Percentiles rank a stretch among this genome's conserved stretches.
phyloP scores from a whole-genome alignment of 2,329 filamentous ascomycete species.

The Conoideocrella luteorostrata region DNA sequence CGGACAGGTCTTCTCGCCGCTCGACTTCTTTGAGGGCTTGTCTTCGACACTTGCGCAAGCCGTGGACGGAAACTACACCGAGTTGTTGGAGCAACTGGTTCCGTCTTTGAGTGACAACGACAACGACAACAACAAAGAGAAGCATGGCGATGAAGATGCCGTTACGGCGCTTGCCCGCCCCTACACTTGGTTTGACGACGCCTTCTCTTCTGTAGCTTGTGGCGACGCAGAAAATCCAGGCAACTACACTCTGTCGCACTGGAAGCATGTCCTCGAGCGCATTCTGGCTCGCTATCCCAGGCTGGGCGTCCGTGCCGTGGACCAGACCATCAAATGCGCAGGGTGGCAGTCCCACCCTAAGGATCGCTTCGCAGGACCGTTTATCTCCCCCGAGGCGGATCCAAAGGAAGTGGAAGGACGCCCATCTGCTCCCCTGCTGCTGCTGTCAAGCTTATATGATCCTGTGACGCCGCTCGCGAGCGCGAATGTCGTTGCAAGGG shows the following conservation, averaged over 20 bases:
- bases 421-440: conserved; percentile 32
- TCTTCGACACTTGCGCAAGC: conserved; percentile 5
- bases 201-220: conserved; percentile 5
- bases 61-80: not conserved
- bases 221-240: conserved; percentile 15
- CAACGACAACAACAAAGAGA: not conserved
- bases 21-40: conserved; percentile 12
- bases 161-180: not conserved
- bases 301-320: conserved; percentile 19
- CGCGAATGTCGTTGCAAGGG: conserved; percentile 17
- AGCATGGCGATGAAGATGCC: not conserved
- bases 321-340: conserved; percentile 22
- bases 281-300: conserved; percentile 18
- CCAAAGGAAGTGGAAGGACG: conserved; percentile 15
- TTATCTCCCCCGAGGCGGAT: conserved; percentile 10
- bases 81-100: not conserved
- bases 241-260: conserved; percentile 11
- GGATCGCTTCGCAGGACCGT: conserved; percentile 25
- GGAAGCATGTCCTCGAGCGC: conserved; percentile 14
- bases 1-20: conserved; percentile 21
- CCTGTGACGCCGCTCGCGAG: conserved; percentile 36
- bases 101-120: conserved; percentile 1
- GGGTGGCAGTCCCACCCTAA: conserved; percentile 26
- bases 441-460: conserved; percentile 30
- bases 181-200: not conserved